These are phyloP conservation scores for Pseudogymnoascus sp. DNA, from an alignment of 2,329 filamentous ascomycete genomes.

Conservation along the genomic window DNA sequence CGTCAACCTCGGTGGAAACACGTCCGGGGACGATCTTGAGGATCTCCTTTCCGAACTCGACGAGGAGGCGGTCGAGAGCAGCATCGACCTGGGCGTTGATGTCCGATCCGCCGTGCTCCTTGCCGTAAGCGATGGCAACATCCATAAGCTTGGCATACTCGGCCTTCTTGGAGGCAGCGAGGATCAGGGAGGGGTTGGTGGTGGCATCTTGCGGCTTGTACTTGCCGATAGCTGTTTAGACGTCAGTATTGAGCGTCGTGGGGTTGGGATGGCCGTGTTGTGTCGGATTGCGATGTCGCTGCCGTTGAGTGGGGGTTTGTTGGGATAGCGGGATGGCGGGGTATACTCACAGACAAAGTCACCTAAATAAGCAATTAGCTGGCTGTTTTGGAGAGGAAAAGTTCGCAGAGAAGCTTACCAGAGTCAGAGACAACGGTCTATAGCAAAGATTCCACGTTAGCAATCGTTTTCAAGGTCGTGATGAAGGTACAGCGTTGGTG, in stretches of 20 bases:
- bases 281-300: not conserved
- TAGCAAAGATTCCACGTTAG: constrained; percentile 14
- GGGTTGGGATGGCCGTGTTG: constrained; percentile 11
- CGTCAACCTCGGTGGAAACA: constrained; percentile 98
- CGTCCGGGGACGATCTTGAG: constrained; percentile 94
- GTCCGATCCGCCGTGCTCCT: constrained; percentile 57
- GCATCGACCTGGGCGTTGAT: constrained; percentile 79
- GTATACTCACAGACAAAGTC: constrained; percentile 65
- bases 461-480: constrained; percentile 16
- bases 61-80: constrained; percentile 86
- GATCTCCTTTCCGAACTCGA: constrained; percentile 97
- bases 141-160: constrained; percentile 94
- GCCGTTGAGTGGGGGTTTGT: constrained; percentile 11
- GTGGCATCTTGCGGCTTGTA: constrained; percentile 99
- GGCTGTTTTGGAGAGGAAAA: not conserved
- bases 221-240: constrained; percentile 79
- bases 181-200: constrained; percentile 98
- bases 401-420: constrained; percentile 46
- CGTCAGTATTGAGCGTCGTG: constrained; percentile 16
- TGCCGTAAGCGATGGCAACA: constrained; percentile 74
- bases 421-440: constrained; percentile 96
- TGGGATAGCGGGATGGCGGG: constrained; percentile 12
- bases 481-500: not conserved
- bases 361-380: constrained; percentile 37
- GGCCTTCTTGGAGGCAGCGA: constrained; percentile 95